phyloP scores from a whole-genome alignment of 108 stramenopile species.

The Epithemia pelagica region DNA sequence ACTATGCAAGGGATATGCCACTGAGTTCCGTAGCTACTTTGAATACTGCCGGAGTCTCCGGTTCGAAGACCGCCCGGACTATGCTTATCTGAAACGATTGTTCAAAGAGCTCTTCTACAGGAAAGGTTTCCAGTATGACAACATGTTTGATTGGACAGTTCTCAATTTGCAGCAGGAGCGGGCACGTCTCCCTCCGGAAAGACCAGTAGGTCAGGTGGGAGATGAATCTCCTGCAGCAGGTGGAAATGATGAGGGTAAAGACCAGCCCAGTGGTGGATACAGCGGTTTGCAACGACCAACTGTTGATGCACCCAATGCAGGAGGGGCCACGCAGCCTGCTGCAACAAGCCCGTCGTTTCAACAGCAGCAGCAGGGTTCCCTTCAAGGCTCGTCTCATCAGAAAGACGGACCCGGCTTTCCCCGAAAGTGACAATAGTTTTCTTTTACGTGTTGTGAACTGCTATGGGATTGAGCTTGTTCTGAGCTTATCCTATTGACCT shows the following conservation, averaged over 20 bases:
- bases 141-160: conserved; percentile 99
- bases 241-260: not conserved
- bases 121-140: conserved; percentile 99
- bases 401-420: not conserved
- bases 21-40: conserved; percentile 99
- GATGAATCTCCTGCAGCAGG: not conserved
- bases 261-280: not conserved
- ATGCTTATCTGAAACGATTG: conserved; percentile 96
- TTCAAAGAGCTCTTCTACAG: conserved; percentile 96
- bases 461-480: no score
- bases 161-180: conserved; percentile 91
- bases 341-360: not conserved
- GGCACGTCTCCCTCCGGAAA: conserved; percentile 67
- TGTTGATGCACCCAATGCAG: not conserved
- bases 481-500: no score
- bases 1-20: conserved; percentile 99
- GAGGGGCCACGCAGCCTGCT: not conserved
- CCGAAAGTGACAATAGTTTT: not conserved
- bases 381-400: not conserved
- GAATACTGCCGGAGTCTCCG: conserved; percentile 97
- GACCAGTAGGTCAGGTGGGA: conserved; percentile 21
- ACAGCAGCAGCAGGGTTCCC: not conserved
- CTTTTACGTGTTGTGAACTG: no score
- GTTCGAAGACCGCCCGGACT: conserved; percentile 99
- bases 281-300: not conserved